These are phyloP conservation scores for Nitzschia sp. DNA, from an alignment of 108 stramenopile genomes.

Conservation along the genomic window DNA sequence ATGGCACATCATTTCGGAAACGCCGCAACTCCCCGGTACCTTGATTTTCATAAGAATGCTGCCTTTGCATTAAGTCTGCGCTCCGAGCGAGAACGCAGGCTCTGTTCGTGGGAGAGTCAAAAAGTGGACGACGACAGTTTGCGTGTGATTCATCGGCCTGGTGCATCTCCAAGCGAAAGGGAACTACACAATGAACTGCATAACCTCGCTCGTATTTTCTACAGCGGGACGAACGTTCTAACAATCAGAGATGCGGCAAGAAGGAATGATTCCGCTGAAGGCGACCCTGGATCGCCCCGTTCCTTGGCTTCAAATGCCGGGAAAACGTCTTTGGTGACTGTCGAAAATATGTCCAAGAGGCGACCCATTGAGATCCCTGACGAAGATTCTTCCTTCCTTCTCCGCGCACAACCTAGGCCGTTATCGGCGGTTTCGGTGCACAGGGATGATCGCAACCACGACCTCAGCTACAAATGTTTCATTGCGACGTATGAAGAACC, in stretches of 20 bases:
- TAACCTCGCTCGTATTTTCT: constrained; percentile 67
- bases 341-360: constrained; percentile 58
- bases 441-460: constrained; percentile 70
- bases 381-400: constrained; percentile 86
- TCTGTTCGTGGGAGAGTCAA: constrained; percentile 58
- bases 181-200: constrained; percentile 72
- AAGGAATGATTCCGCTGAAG: constrained; percentile 30
- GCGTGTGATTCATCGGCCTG: constrained; percentile 49
- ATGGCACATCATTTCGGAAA: constrained; percentile 20
- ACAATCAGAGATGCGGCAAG: constrained; percentile 54
- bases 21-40: constrained; percentile 53
- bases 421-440: constrained; percentile 76
- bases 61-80: constrained; percentile 78
- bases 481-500: constrained; percentile 83
- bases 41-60: constrained; percentile 76
- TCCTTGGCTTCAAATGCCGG: not conserved
- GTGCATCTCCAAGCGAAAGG: constrained; percentile 44
- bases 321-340: constrained; percentile 51
- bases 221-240: constrained; percentile 68
- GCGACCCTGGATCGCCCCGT: not conserved
- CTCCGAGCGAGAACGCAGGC: constrained; percentile 66
- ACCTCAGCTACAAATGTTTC: constrained; percentile 76
- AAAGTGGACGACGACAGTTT: constrained; percentile 31
- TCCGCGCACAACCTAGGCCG: constrained; percentile 71
- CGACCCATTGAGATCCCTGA: constrained; percentile 82